These are phyloP conservation scores for Brassica incana DNA, from an alignment of 345 rosid species.

Conservation along the genomic window DNA sequence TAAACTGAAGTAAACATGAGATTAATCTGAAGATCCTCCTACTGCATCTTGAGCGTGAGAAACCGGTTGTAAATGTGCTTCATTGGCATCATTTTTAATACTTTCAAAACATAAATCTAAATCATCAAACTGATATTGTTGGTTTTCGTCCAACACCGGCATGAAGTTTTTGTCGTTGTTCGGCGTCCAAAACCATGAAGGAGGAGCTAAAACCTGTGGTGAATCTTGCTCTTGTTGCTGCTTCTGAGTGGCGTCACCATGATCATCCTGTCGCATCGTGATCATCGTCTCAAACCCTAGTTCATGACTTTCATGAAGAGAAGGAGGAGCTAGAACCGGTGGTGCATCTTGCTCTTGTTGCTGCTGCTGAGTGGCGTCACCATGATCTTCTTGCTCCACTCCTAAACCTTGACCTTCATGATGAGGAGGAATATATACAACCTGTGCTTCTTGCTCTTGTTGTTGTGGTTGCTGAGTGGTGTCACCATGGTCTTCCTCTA, in stretches of 20 bases:
- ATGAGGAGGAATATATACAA: no score
- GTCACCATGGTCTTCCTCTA: background rate
- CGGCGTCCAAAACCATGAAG: no score
- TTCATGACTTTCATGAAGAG: background rate
- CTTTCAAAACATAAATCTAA: background rate
- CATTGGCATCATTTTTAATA: background rate
- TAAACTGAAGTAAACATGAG: background rate
- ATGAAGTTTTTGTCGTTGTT: background rate
- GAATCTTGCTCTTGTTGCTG: background rate
- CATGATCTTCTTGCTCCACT: background rate
- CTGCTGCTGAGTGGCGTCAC: background rate
- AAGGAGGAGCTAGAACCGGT: no score
- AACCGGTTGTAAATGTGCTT: background rate
- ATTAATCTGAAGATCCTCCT: background rate
- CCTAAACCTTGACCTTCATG: background rate
- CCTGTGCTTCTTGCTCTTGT: background rate
- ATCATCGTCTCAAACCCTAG: background rate
- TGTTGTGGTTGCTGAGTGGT: background rate
- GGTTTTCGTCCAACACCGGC: background rate
- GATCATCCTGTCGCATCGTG: background rate
- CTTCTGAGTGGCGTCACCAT: background rate
- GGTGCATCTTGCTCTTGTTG: background rate
- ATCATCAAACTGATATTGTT: background rate
- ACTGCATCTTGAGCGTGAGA: background rate
- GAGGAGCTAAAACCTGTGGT: background rate